A percentile compares a stretch with the other conserved stretches of the same genome.
phyloP scores from a whole-genome alignment of 345 rosid genomes.

The Carallia brachiata region DNA sequence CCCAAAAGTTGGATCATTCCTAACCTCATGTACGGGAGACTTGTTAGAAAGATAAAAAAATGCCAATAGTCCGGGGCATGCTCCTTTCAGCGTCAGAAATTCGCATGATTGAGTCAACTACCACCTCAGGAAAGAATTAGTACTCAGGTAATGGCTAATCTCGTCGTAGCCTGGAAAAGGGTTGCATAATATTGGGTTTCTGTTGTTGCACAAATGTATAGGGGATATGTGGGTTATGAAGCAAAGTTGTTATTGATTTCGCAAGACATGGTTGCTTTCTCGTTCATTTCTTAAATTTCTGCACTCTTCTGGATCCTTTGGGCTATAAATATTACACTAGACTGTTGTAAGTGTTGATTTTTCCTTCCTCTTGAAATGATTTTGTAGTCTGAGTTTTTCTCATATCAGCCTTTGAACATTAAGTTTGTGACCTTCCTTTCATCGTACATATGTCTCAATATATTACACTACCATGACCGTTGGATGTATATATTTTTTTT shows the following conservation, averaged over 20 bases:
- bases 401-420: too few relatives aligned
- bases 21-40: conserved; percentile 12
- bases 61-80: conserved; percentile 7
- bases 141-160: too few relatives aligned
- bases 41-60: conserved; percentile 13
- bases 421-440: too few relatives aligned
- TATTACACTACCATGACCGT: too few relatives aligned
- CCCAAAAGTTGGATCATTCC: conserved; percentile 18
- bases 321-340: too few relatives aligned
- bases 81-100: neutral
- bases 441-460: too few relatives aligned
- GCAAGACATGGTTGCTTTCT: neutral
- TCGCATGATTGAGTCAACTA: conserved; percentile 9
- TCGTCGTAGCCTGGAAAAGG: conserved; percentile 3
- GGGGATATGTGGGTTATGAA: conserved; percentile 22
- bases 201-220: conserved; percentile 26
- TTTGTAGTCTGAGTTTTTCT: too few relatives aligned
- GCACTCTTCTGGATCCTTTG: too few relatives aligned
- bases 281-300: neutral
- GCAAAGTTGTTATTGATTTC: conserved; percentile 9
- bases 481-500: too few relatives aligned
- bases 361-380: too few relatives aligned
- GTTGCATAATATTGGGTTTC: conserved; percentile 14
- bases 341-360: too few relatives aligned
- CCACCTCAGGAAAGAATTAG: neutral